Conservation (phyloP, 2,329 filamentous ascomycete species). For the Talaromyces sp. region DNA sequence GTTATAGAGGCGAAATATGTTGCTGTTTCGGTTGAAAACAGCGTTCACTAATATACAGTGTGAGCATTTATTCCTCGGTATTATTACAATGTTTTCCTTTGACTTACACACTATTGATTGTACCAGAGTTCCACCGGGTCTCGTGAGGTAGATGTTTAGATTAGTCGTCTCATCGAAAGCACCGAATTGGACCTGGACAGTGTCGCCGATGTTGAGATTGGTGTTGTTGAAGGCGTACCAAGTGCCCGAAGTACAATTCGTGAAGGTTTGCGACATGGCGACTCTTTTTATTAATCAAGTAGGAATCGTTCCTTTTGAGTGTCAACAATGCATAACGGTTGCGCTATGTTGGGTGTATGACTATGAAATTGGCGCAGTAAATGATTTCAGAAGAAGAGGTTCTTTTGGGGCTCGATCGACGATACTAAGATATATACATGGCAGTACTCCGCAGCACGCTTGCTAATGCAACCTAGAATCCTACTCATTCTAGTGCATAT, state of each 20-base stretch:
- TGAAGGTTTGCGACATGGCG: constrained; percentile 1
- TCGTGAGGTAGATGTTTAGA: not conserved
- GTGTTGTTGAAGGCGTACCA: not conserved
- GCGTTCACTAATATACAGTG: not conserved
- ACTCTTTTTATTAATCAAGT: not conserved
- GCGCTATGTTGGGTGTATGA: too few relatives aligned
- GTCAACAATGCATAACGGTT: not conserved
- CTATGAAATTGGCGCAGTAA: not conserved
- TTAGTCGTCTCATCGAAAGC: not conserved
- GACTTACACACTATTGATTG: not conserved
- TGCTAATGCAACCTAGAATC: not conserved
- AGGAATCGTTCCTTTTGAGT: not conserved
- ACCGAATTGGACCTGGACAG: constrained; percentile 5
- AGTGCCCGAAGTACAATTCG: not conserved
- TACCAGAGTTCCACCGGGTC: constrained; percentile 1
- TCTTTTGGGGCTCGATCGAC: not conserved
- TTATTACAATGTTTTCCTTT: not conserved
- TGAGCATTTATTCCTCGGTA: not conserved
- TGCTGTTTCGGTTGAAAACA: not conserved
- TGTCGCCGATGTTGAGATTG: not conserved
- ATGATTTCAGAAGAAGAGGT: not conserved
- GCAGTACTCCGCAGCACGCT: not conserved
- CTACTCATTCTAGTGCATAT: not conserved
- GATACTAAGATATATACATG: not conserved
- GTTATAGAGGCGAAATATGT: constrained; percentile 2